Evolutionary conservation across 2,329 filamentous ascomycete genomes (phyloP), one percentile per base, ranked within the genome.

Genomic region (Sporothrix variecibatus): DNA sequence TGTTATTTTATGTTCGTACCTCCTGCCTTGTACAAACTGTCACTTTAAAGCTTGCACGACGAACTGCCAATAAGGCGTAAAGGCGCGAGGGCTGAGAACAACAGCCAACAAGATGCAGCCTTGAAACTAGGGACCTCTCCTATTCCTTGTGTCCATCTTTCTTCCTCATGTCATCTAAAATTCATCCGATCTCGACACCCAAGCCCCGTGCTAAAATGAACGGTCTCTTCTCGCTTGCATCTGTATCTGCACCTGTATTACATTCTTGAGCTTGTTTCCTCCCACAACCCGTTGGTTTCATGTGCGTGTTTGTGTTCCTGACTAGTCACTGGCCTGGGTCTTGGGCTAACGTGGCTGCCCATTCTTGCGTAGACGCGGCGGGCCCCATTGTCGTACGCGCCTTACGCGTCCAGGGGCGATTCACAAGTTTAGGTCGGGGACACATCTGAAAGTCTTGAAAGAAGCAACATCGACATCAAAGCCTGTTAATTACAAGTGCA

Each of bases 321-420:
- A 46, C 62, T 67, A 46, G 62, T 46, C 62, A 28, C 38, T 46
- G 38, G 38, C 62, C n/a, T 67, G 23, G 62, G 38, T n/a, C 62
- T 67, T 70, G 20, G 46, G 26, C 65, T 51, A 68, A 51, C 65
- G 65, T 68, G 43, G 23, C 43, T 68, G 43, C 28, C 46, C 65
- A 68, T 68, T 51, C 26, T n/a, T 51, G 62, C 60, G 34, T 17
- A 11, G 3, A 11, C 31, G n/a, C 20, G 1, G 53, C 46, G 11
- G 28, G 23, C 62, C 34, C 38, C 12, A 67, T 23, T 28, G n/a
- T 43, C 38, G 62, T 67, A 17, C 38, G 38, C 43, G 40, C 43
- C 26, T 51, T 68, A 34, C 65, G 65, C 26, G 65, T 67, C 34
- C 38, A 67, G 38, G 38, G 38, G 56, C 56, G 56, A 60, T 60